Conservation (phyloP, 148 eudicot species). For the Persicaria maculosa region DNA sequence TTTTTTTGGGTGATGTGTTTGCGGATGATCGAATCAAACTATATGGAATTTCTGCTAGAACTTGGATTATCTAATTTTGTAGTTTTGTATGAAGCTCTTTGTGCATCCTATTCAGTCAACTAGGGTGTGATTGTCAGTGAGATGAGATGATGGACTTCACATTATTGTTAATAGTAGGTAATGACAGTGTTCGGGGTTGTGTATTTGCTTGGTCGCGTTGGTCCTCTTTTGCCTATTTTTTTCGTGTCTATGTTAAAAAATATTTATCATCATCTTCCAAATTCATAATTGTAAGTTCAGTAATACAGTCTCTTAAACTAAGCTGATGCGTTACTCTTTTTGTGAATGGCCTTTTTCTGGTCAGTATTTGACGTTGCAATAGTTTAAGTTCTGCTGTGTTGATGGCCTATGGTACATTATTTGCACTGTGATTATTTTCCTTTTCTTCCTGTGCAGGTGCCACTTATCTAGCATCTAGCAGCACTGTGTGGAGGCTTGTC, state of each 20-base stretch:
- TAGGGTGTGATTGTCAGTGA: neutral
- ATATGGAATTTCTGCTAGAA: too few species aligned
- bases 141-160: conserved; percentile 2
- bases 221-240: neutral
- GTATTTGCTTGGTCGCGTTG: neutral
- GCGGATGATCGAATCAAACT: neutral
- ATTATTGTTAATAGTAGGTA: neutral
- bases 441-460: conserved; percentile 10
- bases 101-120: neutral
- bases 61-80: too few species aligned
- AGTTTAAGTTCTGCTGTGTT: neutral
- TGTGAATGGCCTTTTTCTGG: neutral
- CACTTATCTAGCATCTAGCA: neutral
- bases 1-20: neutral
- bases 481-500: neutral
- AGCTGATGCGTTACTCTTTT: neutral
- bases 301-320: neutral
- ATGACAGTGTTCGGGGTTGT: neutral
- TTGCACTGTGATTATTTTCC: neutral
- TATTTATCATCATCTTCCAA: neutral
- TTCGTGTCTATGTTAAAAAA: neutral
- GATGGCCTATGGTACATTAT: conserved; percentile 2
- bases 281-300: neutral
- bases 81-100: neutral
- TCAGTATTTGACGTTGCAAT: neutral